Evolutionary conservation across 495 filamentous ascomycete genomes (phyloP).

Genomic region (Filosporella fistucella): DNA sequence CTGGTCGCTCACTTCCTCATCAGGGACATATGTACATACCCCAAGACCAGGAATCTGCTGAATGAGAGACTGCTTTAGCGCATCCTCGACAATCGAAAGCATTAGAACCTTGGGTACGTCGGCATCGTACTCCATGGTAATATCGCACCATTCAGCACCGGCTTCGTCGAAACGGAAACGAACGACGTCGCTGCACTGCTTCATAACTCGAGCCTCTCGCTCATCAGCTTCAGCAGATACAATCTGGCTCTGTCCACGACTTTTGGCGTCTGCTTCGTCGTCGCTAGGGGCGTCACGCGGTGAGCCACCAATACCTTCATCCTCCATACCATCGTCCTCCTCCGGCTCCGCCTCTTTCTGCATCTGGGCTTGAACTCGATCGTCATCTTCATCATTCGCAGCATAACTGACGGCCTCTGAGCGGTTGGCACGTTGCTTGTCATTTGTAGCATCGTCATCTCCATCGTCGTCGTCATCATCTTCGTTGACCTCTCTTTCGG

Average conservation of each 20-base stretch:
- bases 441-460: conserved; percentile 81
- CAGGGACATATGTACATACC: conserved; percentile 63
- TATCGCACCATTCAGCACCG: conserved; percentile 67
- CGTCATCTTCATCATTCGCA: conserved; percentile 86
- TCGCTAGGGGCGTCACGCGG: conserved; percentile 39
- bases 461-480: conserved; percentile 73
- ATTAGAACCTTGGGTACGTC: conserved; percentile 86
- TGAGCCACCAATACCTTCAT: conserved; percentile 53
- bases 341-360: conserved; percentile 48
- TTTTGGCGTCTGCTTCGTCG: conserved; percentile 34
- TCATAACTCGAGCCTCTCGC: conserved; percentile 64
- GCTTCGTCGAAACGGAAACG: conserved; percentile 77
- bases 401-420: conserved; percentile 82
- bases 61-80: conserved; percentile 71
- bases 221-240: conserved; percentile 31
- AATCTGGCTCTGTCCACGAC: conserved; percentile 21
- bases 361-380: conserved; percentile 57
- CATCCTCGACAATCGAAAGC: conserved; percentile 79
- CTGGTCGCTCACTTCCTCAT: conserved; percentile 52
- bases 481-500: conserved; percentile 46
- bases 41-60: conserved; percentile 77
- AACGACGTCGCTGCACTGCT: conserved; percentile 57
- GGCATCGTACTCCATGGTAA: conserved; percentile 80
- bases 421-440: conserved; percentile 68
- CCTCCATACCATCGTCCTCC: conserved; percentile 44